Evolutionary conservation across 179 eudicot genomes (phyloP), one percentile per base, ranked within the genome.

Genomic region (Actinidia chinensis): DNA sequence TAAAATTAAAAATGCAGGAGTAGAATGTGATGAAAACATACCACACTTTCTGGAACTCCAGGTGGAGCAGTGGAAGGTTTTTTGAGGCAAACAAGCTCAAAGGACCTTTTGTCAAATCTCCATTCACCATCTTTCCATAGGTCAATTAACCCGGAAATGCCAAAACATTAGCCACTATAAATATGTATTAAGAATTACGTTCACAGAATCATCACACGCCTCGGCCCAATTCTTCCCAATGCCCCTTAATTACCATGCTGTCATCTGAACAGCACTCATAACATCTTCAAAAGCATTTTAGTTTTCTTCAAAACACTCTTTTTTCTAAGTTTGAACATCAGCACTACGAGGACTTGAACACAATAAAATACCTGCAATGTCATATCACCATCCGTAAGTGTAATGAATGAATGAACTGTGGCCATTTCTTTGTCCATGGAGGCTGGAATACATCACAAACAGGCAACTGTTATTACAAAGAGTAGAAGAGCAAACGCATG

Each of bases 41-140:
- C 99, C 93, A 95, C 99, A 80, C 99, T 95, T 82, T 91, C 92
- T 6, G 98, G 92, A 81, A 94, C 99, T 80, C 99, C 97, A 13
- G 98, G 89, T 68, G 99, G 99, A 48, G 99, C 85, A 92, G 55
- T 40, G 99, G 81, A 74, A 95, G 94, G 86, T 95, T 92, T 83
- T 85, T 86, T 40, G 98, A 86, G 98, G 98, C 82, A 81, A 40
- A 79, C 84, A 36, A 67, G 56, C 79, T 80, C 88, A 75, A 84
- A 92, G n/a, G 98, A 95, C 86, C 99, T 88, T 86, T 95, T 95
- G 90, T 95, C 98, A 75, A 95, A 95, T 81, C 99, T 89, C 99
- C 99, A 95, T 80, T 95, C 97, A 74, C 99, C 99, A 71, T 88
- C 88, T 89, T 91, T 82, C 99, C 99, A 83, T 92, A 92, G 50